These are phyloP conservation scores for Russula dissimulans DNA, from an alignment of 768 basidiomycete genomes.

Conservation along the genomic window DNA sequence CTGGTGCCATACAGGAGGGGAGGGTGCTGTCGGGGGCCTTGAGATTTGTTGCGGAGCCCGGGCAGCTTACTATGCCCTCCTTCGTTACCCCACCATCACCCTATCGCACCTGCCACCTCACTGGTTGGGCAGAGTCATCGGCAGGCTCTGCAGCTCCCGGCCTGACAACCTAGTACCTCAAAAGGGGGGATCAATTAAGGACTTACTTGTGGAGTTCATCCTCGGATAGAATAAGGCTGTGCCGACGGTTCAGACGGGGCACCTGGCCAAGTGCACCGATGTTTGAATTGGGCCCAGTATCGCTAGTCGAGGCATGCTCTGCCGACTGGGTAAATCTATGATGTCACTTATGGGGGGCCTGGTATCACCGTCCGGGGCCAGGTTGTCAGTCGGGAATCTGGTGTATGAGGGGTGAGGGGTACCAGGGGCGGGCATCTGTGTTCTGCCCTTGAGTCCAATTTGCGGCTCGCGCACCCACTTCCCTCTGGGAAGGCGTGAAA, in stretches of 20 bases:
- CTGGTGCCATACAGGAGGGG: constrained; percentile 2
- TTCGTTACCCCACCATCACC: neutral
- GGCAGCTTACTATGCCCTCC: neutral
- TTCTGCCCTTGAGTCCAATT: constrained; percentile 57
- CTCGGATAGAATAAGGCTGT: too few species aligned
- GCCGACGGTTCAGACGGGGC: too few species aligned
- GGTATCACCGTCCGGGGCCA: neutral
- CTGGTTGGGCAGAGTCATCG: constrained; percentile 11
- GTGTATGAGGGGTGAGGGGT: constrained; percentile 19
- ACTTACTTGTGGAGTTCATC: neutral
- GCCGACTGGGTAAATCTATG: too few species aligned
- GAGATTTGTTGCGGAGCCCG: constrained; percentile 18
- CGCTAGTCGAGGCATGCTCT: too few species aligned
- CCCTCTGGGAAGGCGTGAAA: constrained; percentile 28
- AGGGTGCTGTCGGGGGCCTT: constrained; percentile 14
- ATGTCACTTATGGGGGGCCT: too few species aligned
- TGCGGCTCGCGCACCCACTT: constrained; percentile 39
- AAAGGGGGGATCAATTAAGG: neutral
- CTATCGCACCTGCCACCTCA: constrained; percentile 15
- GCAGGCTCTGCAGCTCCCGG: constrained; percentile 7
- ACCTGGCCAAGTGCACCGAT: too few species aligned
- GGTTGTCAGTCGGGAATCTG: constrained; percentile 9
- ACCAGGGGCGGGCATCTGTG: constrained; percentile 8
- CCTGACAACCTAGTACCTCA: neutral
- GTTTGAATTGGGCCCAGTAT: too few species aligned